phyloP scores from a whole-genome alignment of 768 basidiomycete species.

The Udeniomyces megalosporus region DNA sequence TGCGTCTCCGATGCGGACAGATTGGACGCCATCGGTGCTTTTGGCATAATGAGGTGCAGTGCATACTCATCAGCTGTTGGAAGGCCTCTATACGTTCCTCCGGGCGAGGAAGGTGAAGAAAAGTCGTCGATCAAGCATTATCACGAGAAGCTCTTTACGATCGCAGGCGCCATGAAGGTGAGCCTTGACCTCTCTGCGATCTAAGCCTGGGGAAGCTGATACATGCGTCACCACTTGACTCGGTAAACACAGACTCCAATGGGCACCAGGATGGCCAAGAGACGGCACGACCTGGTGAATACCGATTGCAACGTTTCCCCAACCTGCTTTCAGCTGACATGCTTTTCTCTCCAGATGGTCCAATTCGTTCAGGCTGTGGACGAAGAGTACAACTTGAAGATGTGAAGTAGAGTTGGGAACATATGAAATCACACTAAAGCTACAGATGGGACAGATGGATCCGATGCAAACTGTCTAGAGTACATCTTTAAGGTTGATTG shows the following conservation, averaged over 20 bases:
- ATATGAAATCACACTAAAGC: too few relatives aligned
- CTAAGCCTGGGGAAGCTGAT: background rate
- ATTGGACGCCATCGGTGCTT: conserved; percentile 64
- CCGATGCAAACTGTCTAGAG: too few relatives aligned
- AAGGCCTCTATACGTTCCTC: conserved; percentile 25
- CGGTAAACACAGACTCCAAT: conserved; percentile 42
- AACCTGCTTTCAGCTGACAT: background rate
- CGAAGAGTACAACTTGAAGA: conserved; percentile 19
- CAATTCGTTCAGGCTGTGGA: conserved; percentile 43
- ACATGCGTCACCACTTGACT: background rate
- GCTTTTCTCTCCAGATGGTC: conserved; percentile 38
- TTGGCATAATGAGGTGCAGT: conserved; percentile 60
- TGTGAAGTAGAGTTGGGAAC: too few relatives aligned
- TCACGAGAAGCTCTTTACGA: conserved; percentile 65
- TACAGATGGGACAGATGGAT: too few relatives aligned
- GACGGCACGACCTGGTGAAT: conserved; percentile 54
- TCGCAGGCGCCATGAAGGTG: conserved; percentile 53
- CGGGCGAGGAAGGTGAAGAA: conserved; percentile 19
- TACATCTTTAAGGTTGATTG: conserved; percentile 47
- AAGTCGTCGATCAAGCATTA: conserved; percentile 63
- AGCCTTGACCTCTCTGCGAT: background rate
- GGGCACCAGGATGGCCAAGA: conserved; percentile 51
- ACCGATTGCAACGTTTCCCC: background rate
- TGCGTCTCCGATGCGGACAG: conserved; percentile 69
- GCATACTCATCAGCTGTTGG: conserved; percentile 46